A percentile compares a stretch with the other conserved stretches of the same genome.
phyloP scores from a whole-genome alignment of 2,329 filamentous ascomycete genomes.

The Aspergillus fijiensis region DNA sequence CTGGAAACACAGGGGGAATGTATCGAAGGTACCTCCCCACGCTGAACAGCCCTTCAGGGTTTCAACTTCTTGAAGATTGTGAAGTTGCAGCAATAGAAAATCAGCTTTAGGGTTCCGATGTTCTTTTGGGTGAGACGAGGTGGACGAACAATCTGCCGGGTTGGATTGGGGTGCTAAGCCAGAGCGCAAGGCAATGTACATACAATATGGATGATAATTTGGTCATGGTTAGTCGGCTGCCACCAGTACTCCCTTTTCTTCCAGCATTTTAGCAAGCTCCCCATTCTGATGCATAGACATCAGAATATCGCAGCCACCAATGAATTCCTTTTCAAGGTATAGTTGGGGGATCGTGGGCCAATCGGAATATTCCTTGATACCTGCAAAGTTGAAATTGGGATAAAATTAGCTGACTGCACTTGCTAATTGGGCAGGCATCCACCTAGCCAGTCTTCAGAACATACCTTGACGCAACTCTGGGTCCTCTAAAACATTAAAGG shows the following conservation, averaged over 20 bases:
- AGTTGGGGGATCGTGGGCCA: constrained; percentile 99
- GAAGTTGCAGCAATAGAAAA: background rate
- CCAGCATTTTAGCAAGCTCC: constrained; percentile 84
- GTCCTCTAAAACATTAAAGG: constrained; percentile 96
- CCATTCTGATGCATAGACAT: constrained; percentile 97
- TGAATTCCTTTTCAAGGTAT: constrained; percentile 92
- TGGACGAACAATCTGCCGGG: background rate
- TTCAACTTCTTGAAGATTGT: background rate
- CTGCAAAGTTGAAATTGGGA: constrained; percentile 46
- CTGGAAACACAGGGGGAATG: background rate
- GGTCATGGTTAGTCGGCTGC: constrained; percentile 50
- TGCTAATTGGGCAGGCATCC: background rate
- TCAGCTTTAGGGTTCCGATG: background rate
- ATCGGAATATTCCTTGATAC: constrained; percentile 98
- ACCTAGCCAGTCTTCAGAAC: constrained; percentile 21
- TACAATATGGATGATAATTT: background rate
- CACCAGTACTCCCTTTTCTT: constrained; percentile 85
- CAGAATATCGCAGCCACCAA: constrained; percentile 96
- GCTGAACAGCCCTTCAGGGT: background rate
- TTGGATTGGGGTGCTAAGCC: background rate
- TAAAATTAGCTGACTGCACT: constrained; percentile 4
- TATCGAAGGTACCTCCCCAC: background rate
- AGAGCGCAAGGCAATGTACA: background rate
- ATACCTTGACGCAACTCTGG: constrained; percentile 76
- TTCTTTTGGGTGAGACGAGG: background rate